Evolutionary conservation across 345 rosid species (phyloP).

Genomic region (Dovyalis caffra): DNA sequence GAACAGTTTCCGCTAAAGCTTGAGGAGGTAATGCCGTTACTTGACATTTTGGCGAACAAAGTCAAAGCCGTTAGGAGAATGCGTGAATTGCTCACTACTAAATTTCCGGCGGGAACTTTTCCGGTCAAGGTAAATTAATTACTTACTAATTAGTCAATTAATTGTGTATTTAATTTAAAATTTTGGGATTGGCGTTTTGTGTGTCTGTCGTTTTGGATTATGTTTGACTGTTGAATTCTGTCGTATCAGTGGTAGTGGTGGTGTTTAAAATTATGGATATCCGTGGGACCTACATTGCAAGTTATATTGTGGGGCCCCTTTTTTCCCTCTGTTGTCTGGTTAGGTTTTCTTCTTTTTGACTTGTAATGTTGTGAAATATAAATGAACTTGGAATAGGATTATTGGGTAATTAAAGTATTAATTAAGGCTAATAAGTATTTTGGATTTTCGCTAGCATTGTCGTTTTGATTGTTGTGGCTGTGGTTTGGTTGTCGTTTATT

Average conservation of each 20-base stretch:
- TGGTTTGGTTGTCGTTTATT: neutral
- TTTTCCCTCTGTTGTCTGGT: too few relatives aligned
- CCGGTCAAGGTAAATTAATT: conserved; percentile 79
- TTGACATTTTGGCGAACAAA: conserved; percentile 87
- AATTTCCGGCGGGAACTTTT: conserved; percentile 93
- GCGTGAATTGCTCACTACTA: conserved; percentile 90
- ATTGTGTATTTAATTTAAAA: neutral
- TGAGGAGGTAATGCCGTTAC: conserved; percentile 87
- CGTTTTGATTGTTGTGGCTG: neutral
- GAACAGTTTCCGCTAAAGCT: conserved; percentile 90
- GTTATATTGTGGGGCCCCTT: neutral
- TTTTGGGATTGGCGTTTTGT: neutral
- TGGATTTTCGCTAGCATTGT: neutral
- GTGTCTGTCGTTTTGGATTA: conserved; percentile 24
- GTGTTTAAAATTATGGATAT: too few relatives aligned
- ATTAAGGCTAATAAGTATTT: too few relatives aligned
- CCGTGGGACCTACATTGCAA: too few relatives aligned
- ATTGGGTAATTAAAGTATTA: neutral
- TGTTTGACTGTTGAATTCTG: neutral
- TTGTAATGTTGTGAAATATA: too few relatives aligned
- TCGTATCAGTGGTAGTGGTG: neutral
- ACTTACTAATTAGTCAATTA: neutral
- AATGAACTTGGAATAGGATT: neutral
- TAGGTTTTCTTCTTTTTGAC: neutral
- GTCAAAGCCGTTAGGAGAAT: conserved; percentile 92